Conservation (phyloP, 306 rosid species). For the Oemleria cerasiformis region DNA sequence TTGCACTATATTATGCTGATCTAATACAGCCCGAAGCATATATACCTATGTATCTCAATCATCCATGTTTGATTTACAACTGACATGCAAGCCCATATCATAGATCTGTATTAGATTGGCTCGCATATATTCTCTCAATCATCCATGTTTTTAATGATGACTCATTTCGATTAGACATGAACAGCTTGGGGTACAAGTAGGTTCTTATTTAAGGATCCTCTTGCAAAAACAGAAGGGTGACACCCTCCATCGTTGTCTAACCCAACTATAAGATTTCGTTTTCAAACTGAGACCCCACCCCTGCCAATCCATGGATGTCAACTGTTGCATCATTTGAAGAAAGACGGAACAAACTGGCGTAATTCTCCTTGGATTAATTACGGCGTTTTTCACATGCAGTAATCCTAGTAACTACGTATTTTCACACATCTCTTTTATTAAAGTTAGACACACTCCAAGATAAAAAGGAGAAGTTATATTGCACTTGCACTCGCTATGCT, state of each 20-base stretch:
- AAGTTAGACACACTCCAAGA: background rate
- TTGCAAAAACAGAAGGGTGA: background rate
- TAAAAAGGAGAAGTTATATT: background rate
- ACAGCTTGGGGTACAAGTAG: background rate
- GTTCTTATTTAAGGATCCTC: background rate
- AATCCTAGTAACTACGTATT: background rate
- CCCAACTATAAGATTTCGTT: background rate
- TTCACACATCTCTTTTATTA: background rate
- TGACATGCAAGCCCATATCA: background rate
- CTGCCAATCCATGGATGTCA: background rate
- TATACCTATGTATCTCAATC: background rate
- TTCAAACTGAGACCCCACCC: background rate
- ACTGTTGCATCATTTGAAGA: background rate
- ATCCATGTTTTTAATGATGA: background rate
- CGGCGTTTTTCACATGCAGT: background rate
- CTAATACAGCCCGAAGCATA: background rate
- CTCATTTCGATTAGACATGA: background rate
- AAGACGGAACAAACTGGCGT: background rate
- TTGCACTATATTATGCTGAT: background rate
- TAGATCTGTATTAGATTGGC: background rate
- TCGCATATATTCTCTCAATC: background rate
- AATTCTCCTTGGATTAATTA: background rate
- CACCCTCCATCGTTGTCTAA: background rate
- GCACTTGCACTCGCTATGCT: background rate
- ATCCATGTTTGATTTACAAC: background rate